Base-by-base conservation (phyloP, 75 land plant genomes). In the Pinus tabuliformis region DNA sequence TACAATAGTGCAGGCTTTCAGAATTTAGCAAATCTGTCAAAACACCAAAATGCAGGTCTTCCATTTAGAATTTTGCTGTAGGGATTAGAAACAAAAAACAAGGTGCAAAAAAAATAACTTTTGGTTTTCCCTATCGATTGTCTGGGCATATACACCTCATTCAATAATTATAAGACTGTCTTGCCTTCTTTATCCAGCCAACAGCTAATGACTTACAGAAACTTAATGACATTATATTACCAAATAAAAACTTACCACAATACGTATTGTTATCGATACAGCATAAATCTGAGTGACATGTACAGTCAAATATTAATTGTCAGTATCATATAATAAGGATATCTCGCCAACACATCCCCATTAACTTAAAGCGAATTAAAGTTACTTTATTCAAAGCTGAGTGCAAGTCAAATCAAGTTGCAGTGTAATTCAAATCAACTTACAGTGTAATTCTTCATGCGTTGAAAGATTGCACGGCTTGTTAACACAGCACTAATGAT, bases 391-490 rank as follows among this genome's bases (percentile, higher is more conserved):
- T 24, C 20, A 8, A 76, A 73, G 52, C 30, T 57, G 15, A 74
- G n/a, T 28, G 61, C 22, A 14, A 49, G 36, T 22, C 6, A 60
- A 49, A 7, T 24, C 45, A 74, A 13, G 70, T 56, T 81, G 83
- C 86, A 59, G 88, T 84, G 76, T 83, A 87, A 73, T 87, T 87
- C 70, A 60, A 49, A 7, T 24, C 45, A 74, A 13, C 70, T 59
- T 81, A 86, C 88, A 59, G 88, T 84, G 76, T 83, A 87, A 73
- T 87, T 87, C 70, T 87, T 87, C 88, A 86, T 86, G 58, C 90
- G 65, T 62, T 88, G 90, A 77, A 88, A 88, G 61, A 88, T 88
- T 59, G 90, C 84, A 21, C 90, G 82, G 77, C 90, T 88, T 62
- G 89, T 88, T 73, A 87, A 72, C 30, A 87, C 89, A 59, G 89